Conservation (phyloP, 495 filamentous ascomycete genomes). For the Talaromyces nanjingensis region DNA sequence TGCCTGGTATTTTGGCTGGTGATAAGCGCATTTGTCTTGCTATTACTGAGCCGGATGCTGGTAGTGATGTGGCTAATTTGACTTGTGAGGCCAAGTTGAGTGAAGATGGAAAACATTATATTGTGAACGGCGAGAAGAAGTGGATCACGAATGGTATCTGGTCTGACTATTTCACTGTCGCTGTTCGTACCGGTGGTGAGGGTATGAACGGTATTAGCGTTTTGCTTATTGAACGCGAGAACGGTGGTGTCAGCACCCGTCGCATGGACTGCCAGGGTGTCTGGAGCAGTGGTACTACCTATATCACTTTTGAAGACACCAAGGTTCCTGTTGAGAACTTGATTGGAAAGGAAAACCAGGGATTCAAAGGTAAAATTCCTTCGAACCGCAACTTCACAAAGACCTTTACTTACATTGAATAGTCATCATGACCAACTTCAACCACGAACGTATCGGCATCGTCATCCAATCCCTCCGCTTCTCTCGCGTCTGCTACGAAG, state of each 20-base stretch:
- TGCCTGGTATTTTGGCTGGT: slow-evolving; percentile 79
- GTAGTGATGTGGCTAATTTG: slow-evolving; percentile 86
- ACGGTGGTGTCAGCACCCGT: slow-evolving; percentile 79
- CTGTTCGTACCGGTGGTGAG: slow-evolving; percentile 76
- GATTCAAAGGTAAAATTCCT: slow-evolving; percentile 67
- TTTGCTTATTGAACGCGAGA: slow-evolving; percentile 77
- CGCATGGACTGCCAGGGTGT: slow-evolving; percentile 99
- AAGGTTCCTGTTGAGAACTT: slow-evolving; percentile 98
- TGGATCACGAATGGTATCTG: slow-evolving; percentile 99
- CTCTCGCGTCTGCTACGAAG: slow-evolving; percentile 94
- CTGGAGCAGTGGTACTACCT: slow-evolving; percentile 89
- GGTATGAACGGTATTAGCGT: slow-evolving; percentile 91
- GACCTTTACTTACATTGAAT: slow-evolving; percentile 8
- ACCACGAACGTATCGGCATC: slow-evolving; percentile 97
- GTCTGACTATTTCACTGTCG: slow-evolving; percentile 95
- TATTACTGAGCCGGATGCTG: slow-evolving; percentile 77
- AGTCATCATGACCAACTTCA: slow-evolving; percentile 99
- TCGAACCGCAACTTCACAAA: neutral
- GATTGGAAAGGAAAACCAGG: slow-evolving; percentile 95
- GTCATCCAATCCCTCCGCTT: slow-evolving; percentile 96
- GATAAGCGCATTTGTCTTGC: slow-evolving; percentile 94
- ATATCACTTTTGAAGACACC: slow-evolving; percentile 96
- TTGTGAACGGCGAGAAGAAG: slow-evolving; percentile 99
- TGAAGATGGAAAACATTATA: slow-evolving; percentile 95
- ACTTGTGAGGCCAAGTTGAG: slow-evolving; percentile 90